Base-by-base conservation (phyloP, 75 land plant species). In the Pinus taeda region DNA sequence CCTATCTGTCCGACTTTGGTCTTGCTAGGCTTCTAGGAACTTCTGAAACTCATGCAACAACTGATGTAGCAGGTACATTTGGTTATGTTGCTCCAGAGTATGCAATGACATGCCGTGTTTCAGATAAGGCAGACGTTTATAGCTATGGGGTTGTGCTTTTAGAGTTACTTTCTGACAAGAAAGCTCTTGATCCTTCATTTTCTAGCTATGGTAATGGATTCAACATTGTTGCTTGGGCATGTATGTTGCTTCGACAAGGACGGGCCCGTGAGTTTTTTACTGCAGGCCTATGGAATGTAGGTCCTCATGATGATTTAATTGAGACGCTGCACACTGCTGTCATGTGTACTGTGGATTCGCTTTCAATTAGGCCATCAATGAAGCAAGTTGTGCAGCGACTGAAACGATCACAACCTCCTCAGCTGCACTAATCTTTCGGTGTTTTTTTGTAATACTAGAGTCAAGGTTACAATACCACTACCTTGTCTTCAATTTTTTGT, bases 11-110 rank as follows among this genome's bases (percentile, higher is more conserved):
- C 11, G 97, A 94, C 75, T 94, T 94, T 83, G 97, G 97, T 4
- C 80, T 94, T 62, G 86, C 97, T 0, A 92, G 90, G 71, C 84
- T 90, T 9, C 77, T 94, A 74, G 90, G 89, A 9, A 79, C 82
- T 57, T 84, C 94, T 36, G 92, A 90, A 75, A 90, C 94, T 15
- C 92, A 92, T 85, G 94, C 97, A 11, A 92, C 92, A 53, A 92
- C 97, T 15, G 92, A 87, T 78, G 97, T 94, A 12, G 92, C 85
- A 14, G 97, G 97, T 56, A 94, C 97, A 20, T 92, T 92, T 80
- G 94, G 94, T 2, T 94, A 94, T 83, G 86, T 94, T 14, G 97
- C 97, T 13, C 97, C 97, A 57, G 97, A 94, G 72, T 94, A 94
- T 83, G 97, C 97, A 8, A 83, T 88, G 90, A 90, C 92, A 12